Evolutionary conservation across 2,329 filamentous ascomycete genomes (phyloP).

Genomic region (Verticillium nubilum): DNA sequence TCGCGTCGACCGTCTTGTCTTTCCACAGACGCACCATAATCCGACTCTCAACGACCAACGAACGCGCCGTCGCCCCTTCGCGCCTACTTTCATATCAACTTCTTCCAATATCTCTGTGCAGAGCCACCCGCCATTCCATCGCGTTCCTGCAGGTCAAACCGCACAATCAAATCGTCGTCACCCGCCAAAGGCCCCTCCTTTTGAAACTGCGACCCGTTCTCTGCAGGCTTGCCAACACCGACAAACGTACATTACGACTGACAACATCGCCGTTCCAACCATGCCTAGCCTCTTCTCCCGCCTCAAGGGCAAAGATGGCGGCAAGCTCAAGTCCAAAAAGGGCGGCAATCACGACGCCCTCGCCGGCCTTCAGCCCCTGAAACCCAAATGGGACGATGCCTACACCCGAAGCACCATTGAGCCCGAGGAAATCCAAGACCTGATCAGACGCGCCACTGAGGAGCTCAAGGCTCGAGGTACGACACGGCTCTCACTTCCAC

Average conservation of each 20-base stretch:
- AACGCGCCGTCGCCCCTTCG: not conserved
- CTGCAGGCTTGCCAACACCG: not conserved
- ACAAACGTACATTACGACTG: constrained; percentile 5
- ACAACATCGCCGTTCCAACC: constrained; percentile 11
- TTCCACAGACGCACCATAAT: not conserved
- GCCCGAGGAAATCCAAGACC: constrained; percentile 84
- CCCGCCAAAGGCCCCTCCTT: not conserved
- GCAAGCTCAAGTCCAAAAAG: constrained; percentile 60
- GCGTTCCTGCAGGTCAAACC: not conserved
- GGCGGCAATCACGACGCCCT: constrained; percentile 45
- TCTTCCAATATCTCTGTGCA: not conserved
- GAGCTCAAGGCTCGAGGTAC: constrained; percentile 94
- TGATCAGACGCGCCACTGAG: constrained; percentile 76
- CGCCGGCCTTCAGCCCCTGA: constrained; percentile 50
- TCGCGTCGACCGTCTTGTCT: not conserved
- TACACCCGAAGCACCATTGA: constrained; percentile 79
- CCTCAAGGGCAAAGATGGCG: constrained; percentile 71
- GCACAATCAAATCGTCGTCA: not conserved
- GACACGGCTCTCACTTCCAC: constrained; percentile 24
- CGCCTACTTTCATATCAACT: not conserved
- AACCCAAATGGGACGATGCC: constrained; percentile 81
- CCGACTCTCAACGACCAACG: not conserved
- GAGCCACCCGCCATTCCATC: not conserved
- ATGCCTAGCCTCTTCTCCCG: constrained; percentile 58
- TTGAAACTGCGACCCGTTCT: not conserved